Percentiles rank a stretch among this genome's conserved stretches.
These are phyloP conservation scores for Aureobasidium musti DNA, from an alignment of 2,329 filamentous ascomycete genomes.

Conservation along the genomic window DNA sequence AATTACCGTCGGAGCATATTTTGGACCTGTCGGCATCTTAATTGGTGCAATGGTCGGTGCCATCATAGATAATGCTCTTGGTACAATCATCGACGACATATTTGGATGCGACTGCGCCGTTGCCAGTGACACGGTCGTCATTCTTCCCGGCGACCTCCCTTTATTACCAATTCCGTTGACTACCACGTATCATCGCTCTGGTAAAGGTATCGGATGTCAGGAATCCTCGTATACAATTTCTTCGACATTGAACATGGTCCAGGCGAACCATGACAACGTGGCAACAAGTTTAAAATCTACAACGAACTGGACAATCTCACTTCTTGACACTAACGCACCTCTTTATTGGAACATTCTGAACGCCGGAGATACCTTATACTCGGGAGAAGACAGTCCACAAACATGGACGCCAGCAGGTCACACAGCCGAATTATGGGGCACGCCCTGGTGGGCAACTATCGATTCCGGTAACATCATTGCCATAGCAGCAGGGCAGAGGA, in stretches of 20 bases:
- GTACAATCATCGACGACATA: background rate
- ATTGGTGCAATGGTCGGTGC: background rate
- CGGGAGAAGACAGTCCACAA: background rate
- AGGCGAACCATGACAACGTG: background rate
- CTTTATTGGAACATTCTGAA: background rate
- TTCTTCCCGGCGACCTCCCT: background rate
- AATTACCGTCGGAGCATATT: background rate
- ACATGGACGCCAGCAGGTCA: too few species aligned
- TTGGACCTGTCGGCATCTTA: background rate
- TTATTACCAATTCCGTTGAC: background rate
- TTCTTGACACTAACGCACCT: background rate
- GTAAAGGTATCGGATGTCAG: background rate
- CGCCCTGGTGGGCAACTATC: too few species aligned
- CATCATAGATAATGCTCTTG: background rate
- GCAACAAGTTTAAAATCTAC: background rate
- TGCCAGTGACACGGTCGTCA: background rate
- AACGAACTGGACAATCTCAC: background rate
- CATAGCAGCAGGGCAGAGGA: too few species aligned
- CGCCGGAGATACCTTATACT: background rate
- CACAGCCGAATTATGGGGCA: too few species aligned
- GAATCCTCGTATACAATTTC: background rate
- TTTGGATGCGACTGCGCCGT: background rate
- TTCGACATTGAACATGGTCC: background rate
- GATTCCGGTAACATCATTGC: too few species aligned
- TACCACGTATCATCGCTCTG: background rate